A percentile compares a stretch with the other conserved stretches of the same genome.
phyloP scores from a whole-genome alignment of 805 yeast species.

The Barnettozyma salicaria region DNA sequence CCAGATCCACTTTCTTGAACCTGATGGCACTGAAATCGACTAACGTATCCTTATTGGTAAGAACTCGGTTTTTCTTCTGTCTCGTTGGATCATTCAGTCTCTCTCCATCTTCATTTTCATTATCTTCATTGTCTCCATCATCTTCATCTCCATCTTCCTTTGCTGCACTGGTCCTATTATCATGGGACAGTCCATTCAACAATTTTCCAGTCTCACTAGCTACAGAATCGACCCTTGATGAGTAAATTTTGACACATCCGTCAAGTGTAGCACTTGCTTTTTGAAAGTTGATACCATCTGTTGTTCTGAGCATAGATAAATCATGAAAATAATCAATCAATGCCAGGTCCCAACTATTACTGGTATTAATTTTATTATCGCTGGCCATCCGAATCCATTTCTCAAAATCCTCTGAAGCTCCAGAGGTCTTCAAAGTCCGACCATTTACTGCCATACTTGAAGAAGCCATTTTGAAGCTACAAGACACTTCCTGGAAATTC shows the following conservation, averaged over 20 bases:
- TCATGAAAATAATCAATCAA: constrained; percentile 90
- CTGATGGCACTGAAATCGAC: constrained; percentile 45
- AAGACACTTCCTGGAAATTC: too few relatives aligned
- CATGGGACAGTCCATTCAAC: constrained; percentile 63
- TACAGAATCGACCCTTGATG: constrained; percentile 86
- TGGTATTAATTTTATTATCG: constrained; percentile 75
- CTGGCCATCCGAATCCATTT: constrained; percentile 81
- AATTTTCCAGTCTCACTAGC: constrained; percentile 85
- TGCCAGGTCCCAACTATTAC: constrained; percentile 87
- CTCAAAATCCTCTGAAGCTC: constrained; percentile 40
- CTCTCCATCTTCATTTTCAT: constrained; percentile 19
- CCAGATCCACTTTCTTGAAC: constrained; percentile 56
- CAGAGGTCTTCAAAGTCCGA: constrained; percentile 7
- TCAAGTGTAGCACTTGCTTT: constrained; percentile 87
- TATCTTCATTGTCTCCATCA: constrained; percentile 20
- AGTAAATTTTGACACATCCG: constrained; percentile 90
- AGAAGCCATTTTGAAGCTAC: too few relatives aligned
- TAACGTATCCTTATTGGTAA: constrained; percentile 38
- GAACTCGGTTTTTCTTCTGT: constrained; percentile 19
- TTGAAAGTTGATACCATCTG: constrained; percentile 76
- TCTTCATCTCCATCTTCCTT: constrained; percentile 21
- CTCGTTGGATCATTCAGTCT: constrained; percentile 6
- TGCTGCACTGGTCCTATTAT: constrained; percentile 26
- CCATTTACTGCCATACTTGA: constrained; percentile 3
- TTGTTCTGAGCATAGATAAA: constrained; percentile 66